A percentile compares a stretch with the other conserved stretches of the same genome.
These are phyloP conservation scores for Chlorella sp. DNA, from an alignment of 139 green algal species.

Conservation along the genomic window DNA sequence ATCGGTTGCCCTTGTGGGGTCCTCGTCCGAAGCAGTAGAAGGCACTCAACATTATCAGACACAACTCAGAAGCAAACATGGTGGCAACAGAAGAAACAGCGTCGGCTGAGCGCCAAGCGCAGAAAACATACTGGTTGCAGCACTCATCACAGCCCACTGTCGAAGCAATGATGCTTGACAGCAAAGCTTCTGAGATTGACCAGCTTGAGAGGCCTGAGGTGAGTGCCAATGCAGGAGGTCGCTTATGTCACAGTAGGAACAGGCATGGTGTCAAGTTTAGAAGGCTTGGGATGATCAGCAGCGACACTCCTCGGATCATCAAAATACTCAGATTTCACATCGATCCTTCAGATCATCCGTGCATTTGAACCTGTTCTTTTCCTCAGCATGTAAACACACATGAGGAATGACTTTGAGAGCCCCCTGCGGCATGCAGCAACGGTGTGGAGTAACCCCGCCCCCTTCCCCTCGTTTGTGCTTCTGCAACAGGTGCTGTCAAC, in stretches of 20 bases:
- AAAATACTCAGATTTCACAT: too few relatives aligned
- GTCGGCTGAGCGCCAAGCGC: conserved; percentile 40
- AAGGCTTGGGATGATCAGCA: not conserved
- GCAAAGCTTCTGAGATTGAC: conserved; percentile 64
- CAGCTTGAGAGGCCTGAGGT: conserved; percentile 78
- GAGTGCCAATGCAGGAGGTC: not conserved
- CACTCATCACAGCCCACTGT: conserved; percentile 63
- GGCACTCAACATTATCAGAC: not conserved
- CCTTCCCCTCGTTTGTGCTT: too few relatives aligned
- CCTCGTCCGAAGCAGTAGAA: not conserved
- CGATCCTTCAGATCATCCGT: not conserved
- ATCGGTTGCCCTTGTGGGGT: not conserved
- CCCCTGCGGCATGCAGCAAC: not conserved
- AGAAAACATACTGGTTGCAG: conserved; percentile 72
- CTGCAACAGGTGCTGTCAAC: conserved; percentile 77
- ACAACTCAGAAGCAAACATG: not conserved
- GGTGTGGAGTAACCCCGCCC: not conserved
- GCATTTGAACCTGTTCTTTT: not conserved
- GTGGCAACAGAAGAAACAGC: not conserved
- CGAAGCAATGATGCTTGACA: conserved; percentile 90
- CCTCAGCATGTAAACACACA: not conserved
- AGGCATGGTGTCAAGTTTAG: not conserved
- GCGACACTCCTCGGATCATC: too few relatives aligned
- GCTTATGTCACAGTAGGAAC: not conserved
- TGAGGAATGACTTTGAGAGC: not conserved